Conservation (phyloP, 2,329 filamentous ascomycete genomes). For the Aureobasidium sp. region DNA sequence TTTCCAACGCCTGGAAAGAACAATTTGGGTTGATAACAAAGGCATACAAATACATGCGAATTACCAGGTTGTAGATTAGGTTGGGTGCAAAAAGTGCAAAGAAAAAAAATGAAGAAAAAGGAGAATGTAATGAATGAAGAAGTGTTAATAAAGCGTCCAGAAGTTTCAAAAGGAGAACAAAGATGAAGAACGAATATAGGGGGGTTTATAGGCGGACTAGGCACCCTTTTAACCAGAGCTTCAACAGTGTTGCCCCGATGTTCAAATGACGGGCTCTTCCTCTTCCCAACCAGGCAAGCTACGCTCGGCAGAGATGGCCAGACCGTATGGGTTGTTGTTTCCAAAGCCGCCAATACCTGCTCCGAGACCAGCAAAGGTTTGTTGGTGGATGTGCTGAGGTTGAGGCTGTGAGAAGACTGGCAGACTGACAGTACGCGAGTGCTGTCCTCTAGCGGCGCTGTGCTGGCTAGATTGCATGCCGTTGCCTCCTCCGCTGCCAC, state of each 20-base stretch:
- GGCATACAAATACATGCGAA: slow-evolving; percentile 10
- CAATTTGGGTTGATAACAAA: neutral
- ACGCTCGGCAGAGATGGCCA: slow-evolving; percentile 53
- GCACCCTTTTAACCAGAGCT: slow-evolving; percentile 3
- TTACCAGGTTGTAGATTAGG: too few species aligned
- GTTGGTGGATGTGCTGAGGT: slow-evolving; percentile 33
- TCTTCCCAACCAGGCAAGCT: slow-evolving; percentile 44
- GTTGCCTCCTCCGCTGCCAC: slow-evolving; percentile 16
- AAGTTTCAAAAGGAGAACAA: neutral
- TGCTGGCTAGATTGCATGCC: slow-evolving; percentile 15
- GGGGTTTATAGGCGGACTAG: slow-evolving; percentile 5
- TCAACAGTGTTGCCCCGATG: too few species aligned
- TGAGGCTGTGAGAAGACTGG: slow-evolving; percentile 58
- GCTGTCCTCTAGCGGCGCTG: slow-evolving; percentile 41
- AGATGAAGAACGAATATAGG: slow-evolving; percentile 9
- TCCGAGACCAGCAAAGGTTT: slow-evolving; percentile 52
- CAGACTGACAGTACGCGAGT: slow-evolving; percentile 81
- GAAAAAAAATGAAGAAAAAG: neutral
- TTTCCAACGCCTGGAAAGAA: neutral
- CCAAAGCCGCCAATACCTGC: slow-evolving; percentile 52
- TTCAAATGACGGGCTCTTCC: slow-evolving; percentile 14
- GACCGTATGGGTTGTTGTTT: slow-evolving; percentile 33
- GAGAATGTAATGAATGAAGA: slow-evolving; percentile 11
- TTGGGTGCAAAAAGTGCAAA: too few species aligned
- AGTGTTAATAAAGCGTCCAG: neutral